These are phyloP conservation scores for Saraca asoca DNA, from an alignment of 331 rosid genomes.

Conservation along the genomic window DNA sequence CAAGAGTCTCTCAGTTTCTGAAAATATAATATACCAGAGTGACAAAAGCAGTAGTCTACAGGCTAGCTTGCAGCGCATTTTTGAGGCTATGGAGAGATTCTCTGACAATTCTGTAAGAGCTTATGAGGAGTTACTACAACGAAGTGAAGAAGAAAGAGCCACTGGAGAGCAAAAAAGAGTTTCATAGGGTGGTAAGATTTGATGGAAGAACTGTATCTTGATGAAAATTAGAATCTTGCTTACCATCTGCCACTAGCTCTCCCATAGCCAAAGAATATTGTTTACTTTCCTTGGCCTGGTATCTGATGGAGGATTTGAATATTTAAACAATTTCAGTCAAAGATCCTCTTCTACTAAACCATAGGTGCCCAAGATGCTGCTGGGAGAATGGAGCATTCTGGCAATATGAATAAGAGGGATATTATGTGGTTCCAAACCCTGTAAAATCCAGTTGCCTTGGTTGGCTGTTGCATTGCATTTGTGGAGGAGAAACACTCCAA, in stretches of 20 bases:
- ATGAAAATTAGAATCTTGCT: background rate
- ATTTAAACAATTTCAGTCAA: background rate
- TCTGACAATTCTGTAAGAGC: slow-evolving; percentile 55
- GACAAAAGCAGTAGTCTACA: slow-evolving; percentile 70
- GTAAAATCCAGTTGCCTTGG: no score
- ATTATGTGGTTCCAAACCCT: background rate
- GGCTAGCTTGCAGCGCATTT: slow-evolving; percentile 73
- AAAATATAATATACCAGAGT: slow-evolving; percentile 58
- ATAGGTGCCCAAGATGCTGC: slow-evolving; percentile 18
- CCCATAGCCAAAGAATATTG: background rate
- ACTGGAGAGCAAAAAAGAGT: slow-evolving; percentile 43
- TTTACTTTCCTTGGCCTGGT: slow-evolving; percentile 12
- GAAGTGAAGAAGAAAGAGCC: slow-evolving; percentile 60
- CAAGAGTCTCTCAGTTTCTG: slow-evolving; percentile 50
- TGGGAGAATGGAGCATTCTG: slow-evolving; percentile 21
- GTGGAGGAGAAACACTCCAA: background rate
- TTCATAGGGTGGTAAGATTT: slow-evolving; percentile 26
- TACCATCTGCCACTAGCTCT: slow-evolving; percentile 27
- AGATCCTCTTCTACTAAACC: background rate
- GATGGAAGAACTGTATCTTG: slow-evolving; percentile 8
- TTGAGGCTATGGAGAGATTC: slow-evolving; percentile 95
- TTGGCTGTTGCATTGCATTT: background rate
- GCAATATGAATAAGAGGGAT: background rate
- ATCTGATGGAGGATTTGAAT: slow-evolving; percentile 5
- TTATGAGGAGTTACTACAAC: slow-evolving; percentile 75